A percentile compares a stretch with the other conserved stretches of the same genome.
Evolutionary conservation across 305 asterid genomes (phyloP).

Genomic region (Caryopteris hybrid): DNA sequence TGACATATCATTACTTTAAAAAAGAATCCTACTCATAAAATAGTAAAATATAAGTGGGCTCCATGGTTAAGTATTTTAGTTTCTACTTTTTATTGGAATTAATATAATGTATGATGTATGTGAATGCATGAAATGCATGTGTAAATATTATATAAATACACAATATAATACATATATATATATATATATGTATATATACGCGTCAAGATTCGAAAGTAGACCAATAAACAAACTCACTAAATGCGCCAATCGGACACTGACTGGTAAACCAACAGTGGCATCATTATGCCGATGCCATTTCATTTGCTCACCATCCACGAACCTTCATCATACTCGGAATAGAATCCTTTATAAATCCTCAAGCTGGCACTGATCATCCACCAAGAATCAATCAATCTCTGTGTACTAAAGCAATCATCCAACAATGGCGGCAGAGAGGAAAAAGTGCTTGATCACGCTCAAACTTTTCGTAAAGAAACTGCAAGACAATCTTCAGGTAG

Average conservation of each 20-base stretch:
- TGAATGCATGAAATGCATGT: too few species aligned
- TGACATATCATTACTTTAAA: too few species aligned
- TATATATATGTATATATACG: too few species aligned
- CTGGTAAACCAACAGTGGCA: not conserved
- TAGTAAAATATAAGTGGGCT: too few species aligned
- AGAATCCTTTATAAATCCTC: constrained; percentile 19
- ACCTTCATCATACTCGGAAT: constrained; percentile 16
- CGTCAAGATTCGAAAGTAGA: constrained; percentile 12
- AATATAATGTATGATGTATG: too few species aligned
- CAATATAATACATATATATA: too few species aligned
- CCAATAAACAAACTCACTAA: constrained; percentile 24
- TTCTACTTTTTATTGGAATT: too few species aligned
- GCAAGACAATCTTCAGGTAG: constrained; percentile 27
- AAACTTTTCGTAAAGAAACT: constrained; percentile 30
- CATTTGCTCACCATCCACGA: constrained; percentile 21
- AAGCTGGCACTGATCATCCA: not conserved
- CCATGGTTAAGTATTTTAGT: too few species aligned
- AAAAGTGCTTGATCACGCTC: constrained; percentile 15
- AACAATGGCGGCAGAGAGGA: constrained; percentile 14
- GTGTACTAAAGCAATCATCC: not conserved
- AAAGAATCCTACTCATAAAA: too few species aligned
- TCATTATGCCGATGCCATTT: not conserved
- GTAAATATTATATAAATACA: too few species aligned
- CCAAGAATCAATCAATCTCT: not conserved
- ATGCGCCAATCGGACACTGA: constrained; percentile 13